Percentiles rank a stretch among this genome's conserved stretches.
These are phyloP conservation scores for Saccharomyces hybrid DNA, from an alignment of 1,139 yeast genomes.

Conservation along the genomic window DNA sequence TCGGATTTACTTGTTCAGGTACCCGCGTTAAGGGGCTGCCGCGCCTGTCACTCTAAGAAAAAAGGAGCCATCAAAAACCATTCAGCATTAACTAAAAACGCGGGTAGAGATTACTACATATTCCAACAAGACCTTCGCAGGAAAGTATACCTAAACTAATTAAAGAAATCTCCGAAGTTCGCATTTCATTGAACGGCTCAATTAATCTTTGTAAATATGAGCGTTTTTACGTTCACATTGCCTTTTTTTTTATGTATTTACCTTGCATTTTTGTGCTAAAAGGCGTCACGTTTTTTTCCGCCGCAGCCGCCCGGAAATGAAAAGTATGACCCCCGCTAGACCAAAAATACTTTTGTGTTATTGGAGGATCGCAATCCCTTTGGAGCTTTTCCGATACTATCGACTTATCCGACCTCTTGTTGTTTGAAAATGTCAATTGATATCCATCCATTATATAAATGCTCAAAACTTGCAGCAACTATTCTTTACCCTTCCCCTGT, in stretches of 20 bases:
- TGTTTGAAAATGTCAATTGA: not conserved
- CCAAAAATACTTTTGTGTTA: not conserved
- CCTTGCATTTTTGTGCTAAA: not conserved
- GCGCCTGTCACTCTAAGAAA: not conserved
- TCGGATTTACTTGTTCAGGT: not conserved
- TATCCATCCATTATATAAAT: not conserved
- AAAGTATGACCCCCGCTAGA: slow-evolving; percentile 1
- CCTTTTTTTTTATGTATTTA: not conserved
- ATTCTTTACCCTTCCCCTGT: not conserved
- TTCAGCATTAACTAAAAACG: not conserved
- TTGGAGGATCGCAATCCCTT: not conserved
- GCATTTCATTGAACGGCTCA: not conserved
- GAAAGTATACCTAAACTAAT: not conserved
- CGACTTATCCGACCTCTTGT: not conserved
- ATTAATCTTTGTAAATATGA: not conserved
- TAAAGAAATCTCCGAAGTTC: not conserved
- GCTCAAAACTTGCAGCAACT: not conserved
- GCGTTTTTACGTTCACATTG: not conserved
- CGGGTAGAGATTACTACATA: not conserved
- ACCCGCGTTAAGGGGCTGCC: not conserved
- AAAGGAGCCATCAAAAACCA: not conserved
- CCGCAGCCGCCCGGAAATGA: not conserved
- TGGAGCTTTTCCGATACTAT: not conserved
- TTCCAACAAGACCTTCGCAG: not conserved
- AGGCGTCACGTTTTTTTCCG: slow-evolving; percentile 1